phyloP scores from a whole-genome alignment of 1,139 yeast genomes.

The Saccharomyces hybrid region DNA sequence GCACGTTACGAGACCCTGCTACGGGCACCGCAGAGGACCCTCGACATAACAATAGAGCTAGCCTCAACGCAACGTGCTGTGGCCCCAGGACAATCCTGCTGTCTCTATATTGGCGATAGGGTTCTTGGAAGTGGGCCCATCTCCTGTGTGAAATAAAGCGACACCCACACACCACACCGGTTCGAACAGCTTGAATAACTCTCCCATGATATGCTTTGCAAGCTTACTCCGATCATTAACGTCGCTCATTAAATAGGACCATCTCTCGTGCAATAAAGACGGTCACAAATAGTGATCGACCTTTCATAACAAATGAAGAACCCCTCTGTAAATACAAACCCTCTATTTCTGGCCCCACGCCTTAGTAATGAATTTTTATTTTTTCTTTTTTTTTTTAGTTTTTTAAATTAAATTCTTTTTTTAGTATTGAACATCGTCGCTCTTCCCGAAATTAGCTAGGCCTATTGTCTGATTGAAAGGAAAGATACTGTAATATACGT shows the following conservation, averaged over 20 bases:
- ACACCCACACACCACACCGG: not conserved
- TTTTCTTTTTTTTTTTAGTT: not conserved
- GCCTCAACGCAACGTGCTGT: slow-evolving; percentile 54
- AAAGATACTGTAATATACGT: not conserved
- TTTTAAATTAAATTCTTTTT: not conserved
- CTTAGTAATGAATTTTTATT: not conserved
- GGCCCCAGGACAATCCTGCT: slow-evolving; percentile 85
- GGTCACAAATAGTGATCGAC: not conserved
- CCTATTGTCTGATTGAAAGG: not conserved
- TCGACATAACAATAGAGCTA: not conserved
- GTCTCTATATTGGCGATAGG: slow-evolving; percentile 56
- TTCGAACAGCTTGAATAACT: not conserved
- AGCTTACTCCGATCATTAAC: not conserved
- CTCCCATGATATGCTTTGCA: not conserved
- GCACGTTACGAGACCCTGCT: slow-evolving; percentile 13
- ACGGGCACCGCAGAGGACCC: slow-evolving; percentile 34
- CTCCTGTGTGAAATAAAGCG: not conserved
- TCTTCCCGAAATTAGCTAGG: not conserved
- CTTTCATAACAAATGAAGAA: not conserved
- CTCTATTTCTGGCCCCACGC: not conserved
- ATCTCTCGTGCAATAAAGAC: not conserved
- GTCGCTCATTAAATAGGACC: not conserved
- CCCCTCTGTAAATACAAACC: not conserved
- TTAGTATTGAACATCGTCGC: not conserved
- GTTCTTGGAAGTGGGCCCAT: slow-evolving; percentile 76